A percentile compares a stretch with the other conserved stretches of the same genome.
These are phyloP conservation scores for Capsicum chinense DNA, from an alignment of 257 asterid species.

Conservation along the genomic window DNA sequence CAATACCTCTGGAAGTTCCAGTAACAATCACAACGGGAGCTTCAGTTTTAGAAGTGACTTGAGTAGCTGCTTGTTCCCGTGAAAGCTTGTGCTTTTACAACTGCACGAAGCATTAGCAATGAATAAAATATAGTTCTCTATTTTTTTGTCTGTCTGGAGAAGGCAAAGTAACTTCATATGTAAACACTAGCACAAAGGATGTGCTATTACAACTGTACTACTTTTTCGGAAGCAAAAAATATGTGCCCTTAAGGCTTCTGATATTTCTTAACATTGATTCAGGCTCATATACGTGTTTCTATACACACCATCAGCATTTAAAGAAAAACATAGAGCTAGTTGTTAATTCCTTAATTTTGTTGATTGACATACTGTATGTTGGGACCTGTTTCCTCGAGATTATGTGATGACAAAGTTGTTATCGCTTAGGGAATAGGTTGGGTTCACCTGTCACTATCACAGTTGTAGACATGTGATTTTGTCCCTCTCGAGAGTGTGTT, in stretches of 20 bases:
- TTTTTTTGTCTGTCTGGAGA: background rate
- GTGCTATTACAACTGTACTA: background rate
- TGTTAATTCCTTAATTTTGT: too few relatives aligned
- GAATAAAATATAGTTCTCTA: background rate
- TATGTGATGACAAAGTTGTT: too few relatives aligned
- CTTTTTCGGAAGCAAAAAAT: background rate
- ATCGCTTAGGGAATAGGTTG: too few relatives aligned
- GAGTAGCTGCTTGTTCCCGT: constrained; percentile 56
- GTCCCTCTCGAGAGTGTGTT: too few relatives aligned
- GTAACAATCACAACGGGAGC: constrained; percentile 86
- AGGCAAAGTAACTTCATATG: background rate
- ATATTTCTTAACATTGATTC: background rate
- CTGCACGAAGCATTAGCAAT: constrained; percentile 42
- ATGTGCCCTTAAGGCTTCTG: background rate
- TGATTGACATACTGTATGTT: too few relatives aligned
- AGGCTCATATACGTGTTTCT: too few relatives aligned
- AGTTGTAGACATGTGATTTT: too few relatives aligned
- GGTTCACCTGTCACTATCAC: too few relatives aligned
- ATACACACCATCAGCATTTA: too few relatives aligned
- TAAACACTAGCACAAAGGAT: constrained; percentile 8
- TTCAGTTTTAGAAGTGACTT: constrained; percentile 61
- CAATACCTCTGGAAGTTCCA: constrained; percentile 98
- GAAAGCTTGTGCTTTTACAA: constrained; percentile 75
- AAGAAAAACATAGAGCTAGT: too few relatives aligned
- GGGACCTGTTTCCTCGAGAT: too few relatives aligned